These are phyloP conservation scores for Melanopsichium pennsylvanicum DNA, from an alignment of 1,284 basidiomycete species.

Conservation along the genomic window DNA sequence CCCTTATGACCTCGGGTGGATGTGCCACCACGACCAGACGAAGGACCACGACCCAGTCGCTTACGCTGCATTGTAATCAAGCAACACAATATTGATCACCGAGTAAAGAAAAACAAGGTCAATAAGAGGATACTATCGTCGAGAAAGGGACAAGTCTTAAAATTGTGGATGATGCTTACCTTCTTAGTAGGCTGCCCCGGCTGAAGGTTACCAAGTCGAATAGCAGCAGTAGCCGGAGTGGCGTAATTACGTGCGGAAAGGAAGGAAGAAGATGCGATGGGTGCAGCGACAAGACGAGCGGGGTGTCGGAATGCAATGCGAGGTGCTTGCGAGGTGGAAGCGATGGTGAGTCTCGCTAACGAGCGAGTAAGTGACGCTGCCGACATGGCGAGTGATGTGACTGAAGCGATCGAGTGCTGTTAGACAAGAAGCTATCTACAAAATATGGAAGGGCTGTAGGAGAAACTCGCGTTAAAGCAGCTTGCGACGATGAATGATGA, in stretches of 20 bases:
- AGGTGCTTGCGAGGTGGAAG: constrained; percentile 17
- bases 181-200: constrained; percentile 46
- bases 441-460: too few species aligned
- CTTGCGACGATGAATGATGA: too few species aligned
- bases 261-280: constrained; percentile 11
- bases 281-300: constrained; percentile 5
- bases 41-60: constrained; percentile 90
- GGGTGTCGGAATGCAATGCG: constrained; percentile 12
- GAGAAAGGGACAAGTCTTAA: too few species aligned
- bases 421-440: too few species aligned
- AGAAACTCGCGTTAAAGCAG: too few species aligned
- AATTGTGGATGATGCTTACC: constrained; percentile 13
- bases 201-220: constrained; percentile 40
- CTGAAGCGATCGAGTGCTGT: too few species aligned
- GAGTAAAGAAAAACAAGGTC: not conserved
- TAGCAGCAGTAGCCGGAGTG: constrained; percentile 21
- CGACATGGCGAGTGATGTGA: constrained; percentile 17
- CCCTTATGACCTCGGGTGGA: constrained; percentile 94
- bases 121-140: too few species aligned
- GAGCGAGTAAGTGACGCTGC: constrained; percentile 35
- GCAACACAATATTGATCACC: too few species aligned
- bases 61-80: constrained; percentile 73
- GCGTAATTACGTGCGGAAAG: constrained; percentile 24
- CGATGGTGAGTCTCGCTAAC: constrained; percentile 24
- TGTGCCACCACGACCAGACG: constrained; percentile 87